Base-by-base conservation (phyloP, 495 filamentous ascomycete genomes). In the Pyronema omphalodes region DNA sequence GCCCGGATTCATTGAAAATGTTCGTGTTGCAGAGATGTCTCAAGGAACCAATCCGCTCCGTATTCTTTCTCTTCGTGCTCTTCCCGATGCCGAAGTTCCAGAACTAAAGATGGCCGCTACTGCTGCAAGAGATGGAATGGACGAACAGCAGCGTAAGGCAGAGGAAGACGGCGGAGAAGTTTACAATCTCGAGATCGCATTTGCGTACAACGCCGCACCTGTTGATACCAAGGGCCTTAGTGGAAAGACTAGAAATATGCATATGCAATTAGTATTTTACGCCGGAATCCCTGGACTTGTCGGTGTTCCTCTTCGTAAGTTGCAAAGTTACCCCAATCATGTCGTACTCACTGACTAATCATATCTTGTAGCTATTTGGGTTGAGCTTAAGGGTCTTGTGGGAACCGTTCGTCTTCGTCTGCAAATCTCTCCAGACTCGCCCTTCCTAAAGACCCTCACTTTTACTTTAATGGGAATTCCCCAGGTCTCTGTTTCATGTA, bases 1-100 rank as follows among this genome's bases (percentile, higher is more conserved):
- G 0, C 89, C 89, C 0, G 81, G 79, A 0, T 71, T 94, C 37
- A 84, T 95, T 49, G 87, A 95, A 66, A 93, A 94, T 59, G 88
- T 96, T 44, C 80, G 88, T 48, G 86, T 95, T n/a, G 87, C 88
- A 45, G 89, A 94, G 60, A 94, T 96, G 60, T 85, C 85, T 58
- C 89, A 94, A 66, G 89, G 89, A 7, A 85, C 73, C 62, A 94
- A 94, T 62, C 86, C 89, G 0, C 61, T 94, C 51, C 80, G 89
- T 7, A 87, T 96, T 46, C 70, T 96, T n/a, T 91, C 84, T 60
- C 69, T 96, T 57, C 80, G 89, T 8, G 82, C 89, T 53, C 76
- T 96, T 12, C 88, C 89, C 3, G 88, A 94, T 56, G 68, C 63
- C 0, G 81, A 94, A 56, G 83, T 91, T 44, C 68, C 80, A 60